phyloP scores from a whole-genome alignment of 345 rosid genomes.

The Lepidium didymum region DNA sequence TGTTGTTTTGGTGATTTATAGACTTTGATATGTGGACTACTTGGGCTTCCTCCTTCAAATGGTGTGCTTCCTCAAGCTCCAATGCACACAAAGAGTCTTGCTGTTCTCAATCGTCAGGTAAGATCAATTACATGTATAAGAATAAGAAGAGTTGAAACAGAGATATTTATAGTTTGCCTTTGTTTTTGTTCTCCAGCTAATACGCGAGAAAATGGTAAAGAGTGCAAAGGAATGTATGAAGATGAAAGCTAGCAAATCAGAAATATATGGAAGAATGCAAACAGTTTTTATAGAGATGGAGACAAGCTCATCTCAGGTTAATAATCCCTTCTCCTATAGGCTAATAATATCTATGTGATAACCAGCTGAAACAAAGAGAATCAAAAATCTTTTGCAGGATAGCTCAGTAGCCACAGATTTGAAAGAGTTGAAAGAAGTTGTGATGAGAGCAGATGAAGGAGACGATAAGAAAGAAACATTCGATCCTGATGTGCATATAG shows the following conservation, averaged over 20 bases:
- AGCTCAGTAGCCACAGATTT: conserved; percentile 41
- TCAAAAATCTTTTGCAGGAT: conserved; percentile 21
- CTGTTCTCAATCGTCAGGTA: conserved; percentile 68
- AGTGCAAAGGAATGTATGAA: conserved; percentile 66
- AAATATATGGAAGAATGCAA: conserved; percentile 77
- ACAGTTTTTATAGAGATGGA: conserved; percentile 48
- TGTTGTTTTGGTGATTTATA: conserved; percentile 27
- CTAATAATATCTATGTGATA: background rate
- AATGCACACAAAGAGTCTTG: conserved; percentile 87
- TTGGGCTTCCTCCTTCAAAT: conserved; percentile 87
- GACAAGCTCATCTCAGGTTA: conserved; percentile 16
- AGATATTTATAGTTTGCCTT: background rate
- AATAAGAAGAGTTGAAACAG: background rate
- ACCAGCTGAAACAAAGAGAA: background rate
- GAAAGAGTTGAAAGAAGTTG: conserved; percentile 60
- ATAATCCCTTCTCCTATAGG: background rate
- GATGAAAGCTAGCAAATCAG: conserved; percentile 53
- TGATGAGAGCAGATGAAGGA: conserved; percentile 43
- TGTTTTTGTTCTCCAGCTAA: conserved; percentile 32
- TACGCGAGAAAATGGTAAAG: conserved; percentile 67
- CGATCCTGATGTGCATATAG: conserved; percentile 77
- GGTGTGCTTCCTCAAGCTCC: conserved; percentile 93
- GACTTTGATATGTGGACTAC: conserved; percentile 78
- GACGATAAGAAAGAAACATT: conserved; percentile 29
- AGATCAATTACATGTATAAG: background rate